phyloP scores from a whole-genome alignment of 148 eudicot species.

The Chenopodium berlandieri region DNA sequence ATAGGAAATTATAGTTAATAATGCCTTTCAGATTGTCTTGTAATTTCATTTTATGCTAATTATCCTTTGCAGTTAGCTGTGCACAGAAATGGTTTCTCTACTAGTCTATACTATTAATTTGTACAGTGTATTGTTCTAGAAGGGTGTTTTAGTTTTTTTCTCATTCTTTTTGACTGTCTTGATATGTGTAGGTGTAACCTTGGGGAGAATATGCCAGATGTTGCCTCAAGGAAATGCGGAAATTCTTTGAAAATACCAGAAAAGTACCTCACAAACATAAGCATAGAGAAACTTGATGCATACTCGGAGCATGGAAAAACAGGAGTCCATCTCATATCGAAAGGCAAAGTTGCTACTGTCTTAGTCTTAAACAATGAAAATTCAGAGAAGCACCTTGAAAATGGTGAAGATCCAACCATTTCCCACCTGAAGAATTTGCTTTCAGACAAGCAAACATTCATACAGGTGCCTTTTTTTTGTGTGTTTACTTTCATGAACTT shows the following conservation, averaged over 20 bases:
- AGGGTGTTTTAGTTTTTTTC: not conserved
- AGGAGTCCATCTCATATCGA: conserved; percentile 51
- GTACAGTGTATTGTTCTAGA: not conserved
- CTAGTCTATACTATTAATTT: too few species aligned
- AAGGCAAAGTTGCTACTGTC: conserved; percentile 66
- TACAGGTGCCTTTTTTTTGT: conserved; percentile 36
- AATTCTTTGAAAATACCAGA: conserved; percentile 43
- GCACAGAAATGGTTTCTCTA: too few species aligned
- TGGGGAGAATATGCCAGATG: conserved; percentile 31
- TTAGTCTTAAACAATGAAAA: conserved; percentile 38
- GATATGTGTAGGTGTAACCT: conserved; percentile 28
- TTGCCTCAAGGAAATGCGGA: conserved; percentile 28
- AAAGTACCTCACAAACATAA: conserved; percentile 32
- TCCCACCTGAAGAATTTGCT: conserved; percentile 37
- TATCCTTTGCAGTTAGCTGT: too few species aligned
- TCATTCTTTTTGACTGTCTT: not conserved
- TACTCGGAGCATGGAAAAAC: conserved; percentile 39
- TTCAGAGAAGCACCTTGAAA: conserved; percentile 20
- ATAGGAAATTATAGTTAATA: too few species aligned
- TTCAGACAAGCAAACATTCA: conserved; percentile 33
- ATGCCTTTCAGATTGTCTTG: too few species aligned
- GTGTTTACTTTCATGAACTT: not conserved
- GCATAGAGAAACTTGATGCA: conserved; percentile 33
- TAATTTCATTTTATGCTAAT: too few species aligned
- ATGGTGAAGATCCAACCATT: conserved; percentile 26